Conservation (phyloP, 169 alveolate species). For the Theileria parva region DNA sequence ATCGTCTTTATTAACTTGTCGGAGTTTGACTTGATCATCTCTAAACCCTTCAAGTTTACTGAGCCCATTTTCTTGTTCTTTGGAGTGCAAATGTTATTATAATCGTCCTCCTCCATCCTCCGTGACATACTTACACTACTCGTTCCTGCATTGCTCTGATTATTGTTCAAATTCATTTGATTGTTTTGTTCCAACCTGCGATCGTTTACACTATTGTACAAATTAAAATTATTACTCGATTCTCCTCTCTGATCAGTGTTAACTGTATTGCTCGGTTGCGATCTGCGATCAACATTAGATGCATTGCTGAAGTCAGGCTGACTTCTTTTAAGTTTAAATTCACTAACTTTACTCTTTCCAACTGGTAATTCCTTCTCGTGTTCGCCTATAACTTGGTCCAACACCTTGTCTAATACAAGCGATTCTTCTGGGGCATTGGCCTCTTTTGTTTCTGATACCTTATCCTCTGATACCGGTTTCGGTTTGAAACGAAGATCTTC, state of each 20-base stretch:
- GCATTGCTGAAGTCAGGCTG: neutral
- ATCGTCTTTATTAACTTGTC: neutral
- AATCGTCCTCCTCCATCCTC: constrained; percentile 2
- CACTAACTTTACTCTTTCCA: neutral
- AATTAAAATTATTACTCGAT: neutral
- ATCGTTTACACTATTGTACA: neutral
- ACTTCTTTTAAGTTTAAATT: neutral
- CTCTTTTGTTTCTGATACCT: neutral
- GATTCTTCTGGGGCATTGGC: neutral
- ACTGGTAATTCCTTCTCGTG: neutral
- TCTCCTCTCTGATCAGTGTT: neutral
- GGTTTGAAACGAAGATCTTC: neutral
- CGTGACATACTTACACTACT: neutral
- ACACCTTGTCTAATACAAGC: neutral
- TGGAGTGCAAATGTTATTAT: neutral
- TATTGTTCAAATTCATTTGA: neutral
- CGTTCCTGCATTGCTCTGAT: neutral
- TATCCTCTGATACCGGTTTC: neutral
- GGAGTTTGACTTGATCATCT: constrained; percentile 7
- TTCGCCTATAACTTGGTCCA: neutral
- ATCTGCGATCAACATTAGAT: neutral
- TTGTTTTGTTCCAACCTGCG: neutral
- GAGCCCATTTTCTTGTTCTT: neutral
- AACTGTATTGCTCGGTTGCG: neutral
- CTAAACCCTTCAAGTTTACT: neutral